A percentile compares a stretch with the other conserved stretches of the same genome.
Conservation (phyloP, 352 stramenopile species). For the Phytophthora sansomeana region DNA sequence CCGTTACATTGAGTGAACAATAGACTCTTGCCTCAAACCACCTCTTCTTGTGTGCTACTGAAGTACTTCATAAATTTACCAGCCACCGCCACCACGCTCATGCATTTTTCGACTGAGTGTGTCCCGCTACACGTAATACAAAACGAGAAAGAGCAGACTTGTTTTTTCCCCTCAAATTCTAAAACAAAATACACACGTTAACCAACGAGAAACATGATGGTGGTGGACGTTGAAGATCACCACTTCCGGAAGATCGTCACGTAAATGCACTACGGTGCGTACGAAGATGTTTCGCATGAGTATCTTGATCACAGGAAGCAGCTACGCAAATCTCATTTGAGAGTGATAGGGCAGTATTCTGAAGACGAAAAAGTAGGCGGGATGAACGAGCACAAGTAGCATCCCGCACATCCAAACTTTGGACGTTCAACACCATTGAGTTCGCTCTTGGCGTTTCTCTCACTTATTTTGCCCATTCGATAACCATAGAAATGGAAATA, state of each 20-base stretch:
- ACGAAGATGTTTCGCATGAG: background rate
- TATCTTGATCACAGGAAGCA: slow-evolving; percentile 21
- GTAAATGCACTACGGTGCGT: background rate
- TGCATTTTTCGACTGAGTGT: too few species aligned
- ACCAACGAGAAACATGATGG: too few species aligned
- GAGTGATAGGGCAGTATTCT: background rate
- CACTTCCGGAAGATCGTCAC: background rate
- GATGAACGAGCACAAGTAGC: background rate
- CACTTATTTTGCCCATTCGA: background rate
- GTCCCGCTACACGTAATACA: too few species aligned
- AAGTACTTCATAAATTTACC: too few species aligned
- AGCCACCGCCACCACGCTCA: too few species aligned
- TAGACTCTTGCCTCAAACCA: too few species aligned
- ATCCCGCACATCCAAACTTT: background rate
- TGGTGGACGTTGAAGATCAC: slow-evolving; percentile 28
- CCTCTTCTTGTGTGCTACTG: too few species aligned
- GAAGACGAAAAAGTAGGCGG: background rate
- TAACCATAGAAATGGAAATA: slow-evolving; percentile 1
- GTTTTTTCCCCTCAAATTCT: too few species aligned
- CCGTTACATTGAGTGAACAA: too few species aligned
- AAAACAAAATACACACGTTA: too few species aligned
- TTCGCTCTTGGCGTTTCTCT: background rate
- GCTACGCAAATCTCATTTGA: background rate
- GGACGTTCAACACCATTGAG: background rate
- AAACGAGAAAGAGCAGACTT: too few species aligned